These are phyloP conservation scores for Monosporascus ibericus DNA, from an alignment of 2,329 filamentous ascomycete genomes.

Conservation along the genomic window DNA sequence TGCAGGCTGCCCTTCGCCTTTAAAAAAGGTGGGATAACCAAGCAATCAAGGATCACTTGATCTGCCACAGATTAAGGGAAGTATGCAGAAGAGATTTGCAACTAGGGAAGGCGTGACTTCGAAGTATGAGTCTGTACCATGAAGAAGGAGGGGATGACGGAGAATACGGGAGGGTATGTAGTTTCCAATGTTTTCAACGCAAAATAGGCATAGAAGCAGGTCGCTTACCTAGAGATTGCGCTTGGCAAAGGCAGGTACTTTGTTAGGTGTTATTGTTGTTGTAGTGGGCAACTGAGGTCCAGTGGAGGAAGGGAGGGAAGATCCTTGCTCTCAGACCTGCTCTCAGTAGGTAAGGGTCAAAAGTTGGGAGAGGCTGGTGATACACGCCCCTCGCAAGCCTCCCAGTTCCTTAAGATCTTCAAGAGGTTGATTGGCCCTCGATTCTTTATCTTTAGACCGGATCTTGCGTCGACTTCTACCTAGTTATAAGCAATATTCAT, in stretches of 20 bases:
- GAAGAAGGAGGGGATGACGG: not conserved
- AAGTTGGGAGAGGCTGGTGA: not conserved
- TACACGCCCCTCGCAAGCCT: no score
- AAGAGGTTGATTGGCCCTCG: not conserved
- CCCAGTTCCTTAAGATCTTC: not conserved
- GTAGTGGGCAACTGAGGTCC: conserved; percentile 18
- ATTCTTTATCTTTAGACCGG: not conserved
- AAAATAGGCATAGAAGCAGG: not conserved
- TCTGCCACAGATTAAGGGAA: not conserved
- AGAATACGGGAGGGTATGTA: not conserved
- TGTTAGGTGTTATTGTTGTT: conserved; percentile 11
- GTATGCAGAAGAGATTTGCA: not conserved
- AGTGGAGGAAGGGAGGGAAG: conserved; percentile 11
- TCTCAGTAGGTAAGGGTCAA: not conserved
- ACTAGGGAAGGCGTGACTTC: not conserved
- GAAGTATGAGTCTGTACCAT: not conserved
- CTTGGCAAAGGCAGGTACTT: not conserved
- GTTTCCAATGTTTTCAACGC: not conserved
- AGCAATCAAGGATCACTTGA: not conserved
- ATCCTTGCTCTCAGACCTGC: conserved; percentile 11
- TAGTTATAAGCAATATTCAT: no score
- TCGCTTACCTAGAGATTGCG: not conserved
- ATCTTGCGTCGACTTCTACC: not conserved
- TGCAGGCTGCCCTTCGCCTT: conserved; percentile 4
- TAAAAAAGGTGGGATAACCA: not conserved